phyloP scores from a whole-genome alignment of 345 rosid genomes.

The Raphanus sativus region DNA sequence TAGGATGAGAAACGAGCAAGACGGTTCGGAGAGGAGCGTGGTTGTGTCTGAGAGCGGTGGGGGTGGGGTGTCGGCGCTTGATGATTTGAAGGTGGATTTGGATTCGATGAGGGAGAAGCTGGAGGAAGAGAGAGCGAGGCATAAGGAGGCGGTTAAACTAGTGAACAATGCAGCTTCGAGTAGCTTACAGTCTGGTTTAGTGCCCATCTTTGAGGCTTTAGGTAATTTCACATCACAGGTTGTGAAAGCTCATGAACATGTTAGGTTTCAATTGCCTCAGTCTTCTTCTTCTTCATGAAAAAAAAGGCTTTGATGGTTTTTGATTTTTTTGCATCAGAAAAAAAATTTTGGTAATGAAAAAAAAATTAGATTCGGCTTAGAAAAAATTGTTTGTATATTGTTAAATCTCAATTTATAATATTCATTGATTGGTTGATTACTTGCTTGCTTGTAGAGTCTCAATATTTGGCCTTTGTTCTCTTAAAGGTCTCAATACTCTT shows the following conservation, averaged over 20 bases:
- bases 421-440: slow-evolving; percentile 25
- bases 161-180: slow-evolving; percentile 78
- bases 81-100: slow-evolving; percentile 86
- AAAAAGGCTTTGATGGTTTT: neutral
- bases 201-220: slow-evolving; percentile 83
- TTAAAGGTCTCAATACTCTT: neutral
- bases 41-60: slow-evolving; percentile 59
- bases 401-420: slow-evolving; percentile 15
- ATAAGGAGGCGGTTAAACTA: slow-evolving; percentile 65
- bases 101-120: slow-evolving; percentile 79
- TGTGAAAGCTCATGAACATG: slow-evolving; percentile 75
- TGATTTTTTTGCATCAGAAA: slow-evolving; percentile 30
- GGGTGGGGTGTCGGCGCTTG: slow-evolving; percentile 66
- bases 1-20: slow-evolving; percentile 49
- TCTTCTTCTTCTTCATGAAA: slow-evolving; percentile 7
- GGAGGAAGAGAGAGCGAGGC: slow-evolving; percentile 71
- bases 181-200: slow-evolving; percentile 76
- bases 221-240: slow-evolving; percentile 75
- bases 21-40: slow-evolving; percentile 61
- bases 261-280: slow-evolving; percentile 46
- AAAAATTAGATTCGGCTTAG: slow-evolving; percentile 27
- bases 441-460: neutral
- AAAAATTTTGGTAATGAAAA: slow-evolving; percentile 33
- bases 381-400: slow-evolving; percentile 27
- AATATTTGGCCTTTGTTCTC: neutral